Base-by-base conservation (phyloP, 2,329 filamentous ascomycete genomes). In the Amylocarpus encephaloides region DNA sequence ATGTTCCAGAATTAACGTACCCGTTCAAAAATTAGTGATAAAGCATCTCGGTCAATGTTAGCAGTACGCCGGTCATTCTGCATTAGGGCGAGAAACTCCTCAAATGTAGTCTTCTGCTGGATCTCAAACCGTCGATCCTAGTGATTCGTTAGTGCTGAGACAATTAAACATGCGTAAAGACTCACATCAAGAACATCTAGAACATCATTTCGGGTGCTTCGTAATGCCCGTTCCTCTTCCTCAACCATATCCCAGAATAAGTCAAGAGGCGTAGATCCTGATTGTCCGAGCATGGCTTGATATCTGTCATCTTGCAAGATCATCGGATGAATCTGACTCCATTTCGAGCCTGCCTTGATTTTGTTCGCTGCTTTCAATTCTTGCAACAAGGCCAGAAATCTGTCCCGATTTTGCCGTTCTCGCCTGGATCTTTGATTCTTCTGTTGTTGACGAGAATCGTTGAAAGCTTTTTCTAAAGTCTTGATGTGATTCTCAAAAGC, bases 401-500 rank as follows among this genome's bases (percentile, higher is more conserved):
- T 79, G 66, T 98, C 93, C 54, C 93, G 84, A 60, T 86, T 85
- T 70, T 90, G 87, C 56, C 93, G 88, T 66, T 96, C 90, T 59
- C 84, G 80, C 53, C 93, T 83, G 49, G 82, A 79, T 68, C 87
- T 92, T 60, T 79, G 78, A 54, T 84, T 85, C 73, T 95, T 95
- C 63, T 93, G 84, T 60, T 88, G 82, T 69, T 98, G 93, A 56
- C 88, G 85, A 43, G 84, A 80, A 66, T 96, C 90, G 69, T 97
- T 97, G 72, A 95, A 91, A 46, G 82, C 82, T 54, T 90, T 86
- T 70, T 98, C 93, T 57, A 97, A 77, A 51, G 84, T 79, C 71
- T 94, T 95, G 74, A 97, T 93, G 66, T 97, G 92, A 64, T 86
- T 89, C 71, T 97, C 90, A 69, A 97, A 98, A 53, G 87, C 86